These are phyloP conservation scores for Plasmodium knowlesi DNA, from an alignment of 169 alveolate species.

Conservation along the genomic window DNA sequence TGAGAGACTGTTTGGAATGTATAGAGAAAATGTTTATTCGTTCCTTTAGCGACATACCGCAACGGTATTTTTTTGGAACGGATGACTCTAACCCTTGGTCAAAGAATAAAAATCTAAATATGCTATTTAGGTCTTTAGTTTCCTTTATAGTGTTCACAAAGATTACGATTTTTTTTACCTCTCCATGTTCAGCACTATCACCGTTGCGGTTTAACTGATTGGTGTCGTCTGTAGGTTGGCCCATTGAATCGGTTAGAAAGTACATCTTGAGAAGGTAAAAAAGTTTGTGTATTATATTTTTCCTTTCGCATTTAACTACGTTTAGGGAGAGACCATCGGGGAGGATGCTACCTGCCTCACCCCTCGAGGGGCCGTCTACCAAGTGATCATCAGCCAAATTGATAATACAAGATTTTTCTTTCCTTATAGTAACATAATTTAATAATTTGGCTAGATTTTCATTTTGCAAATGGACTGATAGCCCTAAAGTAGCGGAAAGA, in stretches of 20 bases:
- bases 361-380: background rate
- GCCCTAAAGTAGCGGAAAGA: slow-evolving; percentile 59
- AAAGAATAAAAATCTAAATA: slow-evolving; percentile 38
- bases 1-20: slow-evolving; percentile 52
- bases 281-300: slow-evolving; percentile 15
- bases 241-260: background rate
- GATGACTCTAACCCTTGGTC: slow-evolving; percentile 41
- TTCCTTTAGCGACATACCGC: slow-evolving; percentile 6
- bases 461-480: slow-evolving; percentile 45
- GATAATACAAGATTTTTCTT: slow-evolving; percentile 35
- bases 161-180: slow-evolving; percentile 45
- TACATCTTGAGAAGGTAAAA: slow-evolving; percentile 29
- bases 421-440: slow-evolving; percentile 43
- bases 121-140: slow-evolving; percentile 9
- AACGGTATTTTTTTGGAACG: slow-evolving; percentile 53
- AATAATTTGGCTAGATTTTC: slow-evolving; percentile 56
- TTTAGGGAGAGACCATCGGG: slow-evolving; percentile 35
- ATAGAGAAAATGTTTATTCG: slow-evolving; percentile 22
- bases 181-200: background rate
- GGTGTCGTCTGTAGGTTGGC: background rate
- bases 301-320: slow-evolving; percentile 54
- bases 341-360: background rate
- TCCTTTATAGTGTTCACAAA: slow-evolving; percentile 62
- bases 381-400: slow-evolving; percentile 5
- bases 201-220: background rate